Base-by-base conservation (phyloP, 306 rosid genomes). In the Quercus glauca region DNA sequence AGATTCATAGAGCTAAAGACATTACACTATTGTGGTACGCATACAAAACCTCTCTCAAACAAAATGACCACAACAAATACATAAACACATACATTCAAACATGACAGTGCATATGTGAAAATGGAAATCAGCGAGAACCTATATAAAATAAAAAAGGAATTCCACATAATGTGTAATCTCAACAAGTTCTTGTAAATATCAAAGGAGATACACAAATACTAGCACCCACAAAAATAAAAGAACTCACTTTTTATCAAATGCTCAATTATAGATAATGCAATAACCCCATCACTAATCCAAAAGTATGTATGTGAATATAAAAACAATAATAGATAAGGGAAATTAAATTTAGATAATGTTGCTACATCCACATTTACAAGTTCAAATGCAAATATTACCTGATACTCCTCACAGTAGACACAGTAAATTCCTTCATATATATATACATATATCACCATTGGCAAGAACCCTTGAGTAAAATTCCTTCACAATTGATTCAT, bases 401-500 rank as follows among this genome's bases (percentile, higher is more conserved):
- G 91, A 79, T 92, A 92, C 78, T 95, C 97, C 85, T 95, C 99
- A 35, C 98, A 92, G 76, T 89, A 90, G 78, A 95, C 87, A 76
- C 99, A 95, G 85, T 95, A 95, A 78, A 92, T 90, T 58, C 99
- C 99, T 82, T 91, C 98, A 71, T 92, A 95, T 75, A 92, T 94
- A 85, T 76, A 85, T 90, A 81, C 89, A 95, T 76, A 92, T 92
- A 78, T 95, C 98, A 21, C 96, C 98, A 45, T 79, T 95, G 80
- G 92, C 94, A 82, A 91, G 92, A 80, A 92, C 98, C 84, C 91
- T 89, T 0, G 90, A 90, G 83, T 95, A 95, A 86, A 95, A 90
- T 81, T 91, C 98, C 92, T 87, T 95, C 59, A 92, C 99, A 72
- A 92, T 85, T 67, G 91, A 89, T 86, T 92, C 97, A 37, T 95